Conservation (phyloP, 2,329 filamentous ascomycete species). For the Aspergillus spinulosporus region DNA sequence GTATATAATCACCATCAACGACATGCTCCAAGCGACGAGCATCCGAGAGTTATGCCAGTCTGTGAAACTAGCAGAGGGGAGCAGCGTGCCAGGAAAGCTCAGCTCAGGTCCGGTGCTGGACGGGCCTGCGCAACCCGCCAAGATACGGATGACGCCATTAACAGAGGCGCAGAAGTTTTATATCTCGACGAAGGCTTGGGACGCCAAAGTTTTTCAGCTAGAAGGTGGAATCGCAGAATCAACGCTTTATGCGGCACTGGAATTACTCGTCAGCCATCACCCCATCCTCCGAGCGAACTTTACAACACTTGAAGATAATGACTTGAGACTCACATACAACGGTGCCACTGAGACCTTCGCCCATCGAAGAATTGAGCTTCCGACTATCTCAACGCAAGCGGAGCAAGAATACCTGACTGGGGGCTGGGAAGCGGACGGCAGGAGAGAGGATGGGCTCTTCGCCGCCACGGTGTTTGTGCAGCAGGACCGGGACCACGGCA, state of each 20-base stretch:
- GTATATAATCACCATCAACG: constrained; percentile 12
- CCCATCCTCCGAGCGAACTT: constrained; percentile 2
- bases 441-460: background rate
- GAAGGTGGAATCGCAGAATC: constrained; percentile 3
- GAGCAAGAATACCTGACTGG: background rate
- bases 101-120: background rate
- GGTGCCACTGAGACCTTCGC: background rate
- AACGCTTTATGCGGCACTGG: background rate
- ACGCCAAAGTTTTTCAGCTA: constrained; percentile 4
- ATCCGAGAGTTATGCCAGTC: constrained; percentile 6
- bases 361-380: background rate
- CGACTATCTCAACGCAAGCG: background rate
- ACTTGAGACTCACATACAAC: background rate
- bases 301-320: background rate
- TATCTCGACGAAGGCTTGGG: background rate
- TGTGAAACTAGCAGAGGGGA: background rate
- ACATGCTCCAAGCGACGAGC: constrained; percentile 12
- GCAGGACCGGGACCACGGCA: background rate
- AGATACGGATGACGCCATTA: background rate
- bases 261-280: background rate
- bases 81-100: too few relatives aligned
- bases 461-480: constrained; percentile 6
- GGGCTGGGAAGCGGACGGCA: background rate
- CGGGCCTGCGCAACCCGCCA: background rate
- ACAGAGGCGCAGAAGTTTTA: constrained; percentile 5